Conservation (phyloP, 306 rosid species). For the Rubus parviflorus region DNA sequence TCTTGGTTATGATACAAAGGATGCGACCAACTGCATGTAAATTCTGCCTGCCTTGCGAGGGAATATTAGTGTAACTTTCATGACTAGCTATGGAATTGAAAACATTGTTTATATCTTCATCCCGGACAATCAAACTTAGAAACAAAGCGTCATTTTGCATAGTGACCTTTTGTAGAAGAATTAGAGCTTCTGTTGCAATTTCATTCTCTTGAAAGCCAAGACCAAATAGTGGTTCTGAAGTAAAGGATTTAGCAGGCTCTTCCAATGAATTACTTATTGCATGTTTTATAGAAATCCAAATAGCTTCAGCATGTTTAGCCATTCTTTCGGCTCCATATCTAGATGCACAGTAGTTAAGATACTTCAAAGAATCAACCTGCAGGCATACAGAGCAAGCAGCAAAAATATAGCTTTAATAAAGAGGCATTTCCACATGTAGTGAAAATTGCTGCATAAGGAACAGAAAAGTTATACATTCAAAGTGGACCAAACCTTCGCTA, state of each 20-base stretch:
- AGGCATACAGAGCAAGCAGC: constrained; percentile 27
- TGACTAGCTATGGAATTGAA: constrained; percentile 51
- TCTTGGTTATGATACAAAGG: constrained; percentile 52
- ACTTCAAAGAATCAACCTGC: constrained; percentile 91
- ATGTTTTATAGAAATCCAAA: constrained; percentile 73
- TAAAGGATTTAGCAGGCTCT: constrained; percentile 48
- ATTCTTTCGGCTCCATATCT: constrained; percentile 86
- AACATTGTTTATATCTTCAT: constrained; percentile 62
- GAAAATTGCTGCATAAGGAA: constrained; percentile 11
- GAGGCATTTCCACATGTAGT: constrained; percentile 1
- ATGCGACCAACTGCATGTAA: constrained; percentile 70
- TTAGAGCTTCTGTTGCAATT: constrained; percentile 60
- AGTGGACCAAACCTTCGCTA: constrained; percentile 72
- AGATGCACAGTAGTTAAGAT: constrained; percentile 60
- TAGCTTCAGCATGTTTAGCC: constrained; percentile 56
- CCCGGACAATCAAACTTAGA: constrained; percentile 57
- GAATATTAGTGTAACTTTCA: constrained; percentile 46
- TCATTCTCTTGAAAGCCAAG: constrained; percentile 65
- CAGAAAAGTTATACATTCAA: constrained; percentile 23
- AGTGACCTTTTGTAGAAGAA: constrained; percentile 67
- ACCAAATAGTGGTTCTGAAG: constrained; percentile 46
- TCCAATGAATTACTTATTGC: constrained; percentile 51
- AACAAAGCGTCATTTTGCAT: constrained; percentile 55
- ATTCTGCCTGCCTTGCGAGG: constrained; percentile 62
- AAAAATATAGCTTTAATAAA: neutral